A percentile compares a stretch with the other conserved stretches of the same genome.
These are phyloP conservation scores for Rhododendron kiyosumense DNA, from an alignment of 148 eudicot species.

Conservation along the genomic window DNA sequence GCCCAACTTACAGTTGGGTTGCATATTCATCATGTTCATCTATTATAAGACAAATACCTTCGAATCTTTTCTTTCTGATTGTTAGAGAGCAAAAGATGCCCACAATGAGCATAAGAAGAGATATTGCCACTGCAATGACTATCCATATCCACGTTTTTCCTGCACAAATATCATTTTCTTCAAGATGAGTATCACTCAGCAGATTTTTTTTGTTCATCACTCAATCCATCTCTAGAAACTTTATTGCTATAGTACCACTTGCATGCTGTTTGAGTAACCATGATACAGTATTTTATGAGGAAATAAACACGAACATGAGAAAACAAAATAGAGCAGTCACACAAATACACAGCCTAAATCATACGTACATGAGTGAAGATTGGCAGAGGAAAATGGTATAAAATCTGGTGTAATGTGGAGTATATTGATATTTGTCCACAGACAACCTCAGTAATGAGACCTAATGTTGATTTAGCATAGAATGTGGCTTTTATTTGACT, in stretches of 20 bases:
- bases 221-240: background rate
- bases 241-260: background rate
- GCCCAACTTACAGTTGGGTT: background rate
- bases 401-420: no score
- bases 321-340: no score
- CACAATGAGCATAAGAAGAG: background rate
- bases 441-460: no score
- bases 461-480: no score
- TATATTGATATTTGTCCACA: no score
- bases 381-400: no score
- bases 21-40: background rate
- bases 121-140: slow-evolving; percentile 13
- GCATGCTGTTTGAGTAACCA: background rate
- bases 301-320: background rate
- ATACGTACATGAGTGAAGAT: no score
- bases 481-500: no score
- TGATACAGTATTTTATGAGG: no score
- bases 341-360: no score
- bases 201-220: background rate
- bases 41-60: background rate
- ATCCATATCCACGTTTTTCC: slow-evolving; percentile 6
- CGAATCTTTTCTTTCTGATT: background rate
- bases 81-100: background rate
- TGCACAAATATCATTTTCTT: no score
- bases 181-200: no score